Evolutionary conservation across 768 basidiomycete species (phyloP).

Genomic region (Mycena indigotica): DNA sequence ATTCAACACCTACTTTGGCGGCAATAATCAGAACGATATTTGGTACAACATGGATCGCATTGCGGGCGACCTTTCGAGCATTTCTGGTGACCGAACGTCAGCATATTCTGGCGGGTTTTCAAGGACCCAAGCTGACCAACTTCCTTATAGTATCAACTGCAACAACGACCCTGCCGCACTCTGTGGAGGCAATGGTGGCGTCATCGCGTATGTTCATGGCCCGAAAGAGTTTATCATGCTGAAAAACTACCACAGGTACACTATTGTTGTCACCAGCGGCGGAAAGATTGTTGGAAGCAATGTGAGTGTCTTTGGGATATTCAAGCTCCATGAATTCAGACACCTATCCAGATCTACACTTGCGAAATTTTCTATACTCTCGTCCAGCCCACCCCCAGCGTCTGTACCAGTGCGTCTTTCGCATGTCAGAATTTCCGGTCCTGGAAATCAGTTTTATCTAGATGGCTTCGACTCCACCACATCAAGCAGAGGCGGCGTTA

Average conservation of each 20-base stretch:
- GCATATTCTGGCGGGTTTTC: not conserved
- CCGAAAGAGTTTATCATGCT: not conserved
- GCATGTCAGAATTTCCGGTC: no score
- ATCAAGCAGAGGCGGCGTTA: constrained; percentile 15
- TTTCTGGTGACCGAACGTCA: constrained; percentile 4
- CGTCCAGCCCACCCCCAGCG: not conserved
- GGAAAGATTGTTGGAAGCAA: constrained; percentile 14
- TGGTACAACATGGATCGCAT: constrained; percentile 18
- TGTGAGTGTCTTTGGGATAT: not conserved
- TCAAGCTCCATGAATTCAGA: not conserved
- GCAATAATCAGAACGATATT: constrained; percentile 10
- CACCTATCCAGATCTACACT: constrained; percentile 5
- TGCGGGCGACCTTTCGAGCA: constrained; percentile 9
- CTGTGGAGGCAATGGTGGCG: not conserved
- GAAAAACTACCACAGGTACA: constrained; percentile 7
- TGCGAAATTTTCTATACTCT: constrained; percentile 14
- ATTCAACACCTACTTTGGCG: constrained; percentile 14
- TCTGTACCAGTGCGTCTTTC: constrained; percentile 3
- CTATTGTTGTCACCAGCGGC: constrained; percentile 8
- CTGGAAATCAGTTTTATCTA: no score
- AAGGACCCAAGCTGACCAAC: not conserved
- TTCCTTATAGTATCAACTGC: constrained; percentile 2
- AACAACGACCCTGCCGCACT: not conserved
- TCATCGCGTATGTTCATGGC: constrained; percentile 3
- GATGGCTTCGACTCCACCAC: constrained; percentile 9